Evolutionary conservation across 805 yeast genomes (phyloP).

Genomic region (Maudiozyma barnettii): DNA sequence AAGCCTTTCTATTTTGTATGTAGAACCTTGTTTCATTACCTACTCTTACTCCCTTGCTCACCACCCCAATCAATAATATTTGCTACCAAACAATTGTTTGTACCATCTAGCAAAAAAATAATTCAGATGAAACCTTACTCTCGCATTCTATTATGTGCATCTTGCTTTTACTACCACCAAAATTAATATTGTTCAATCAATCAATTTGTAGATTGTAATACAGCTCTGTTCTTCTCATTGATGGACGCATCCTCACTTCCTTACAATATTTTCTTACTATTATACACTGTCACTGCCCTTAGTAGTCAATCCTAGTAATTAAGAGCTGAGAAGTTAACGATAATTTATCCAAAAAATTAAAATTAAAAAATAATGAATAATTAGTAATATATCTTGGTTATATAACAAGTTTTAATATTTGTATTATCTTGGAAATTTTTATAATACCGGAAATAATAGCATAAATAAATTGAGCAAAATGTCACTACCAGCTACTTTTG

Average conservation of each 20-base stretch:
- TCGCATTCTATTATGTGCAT: too few species aligned
- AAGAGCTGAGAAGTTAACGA: not conserved
- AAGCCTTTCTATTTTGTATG: too few species aligned
- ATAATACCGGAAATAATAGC: conserved; percentile 1
- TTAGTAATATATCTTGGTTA: not conserved
- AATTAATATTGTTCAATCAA: too few species aligned
- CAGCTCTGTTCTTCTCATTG: not conserved
- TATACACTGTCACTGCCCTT: not conserved
- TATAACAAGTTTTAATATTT: not conserved
- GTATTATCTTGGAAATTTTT: too few species aligned
- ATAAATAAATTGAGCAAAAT: conserved; percentile 31
- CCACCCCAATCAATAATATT: too few species aligned
- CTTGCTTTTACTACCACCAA: too few species aligned
- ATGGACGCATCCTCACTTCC: not conserved
- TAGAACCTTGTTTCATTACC: too few species aligned
- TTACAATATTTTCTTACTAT: not conserved
- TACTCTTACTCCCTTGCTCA: too few species aligned
- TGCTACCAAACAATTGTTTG: too few species aligned
- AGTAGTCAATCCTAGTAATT: not conserved
- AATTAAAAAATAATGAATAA: not conserved
- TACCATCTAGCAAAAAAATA: too few species aligned
- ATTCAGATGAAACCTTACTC: too few species aligned
- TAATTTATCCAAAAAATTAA: not conserved
- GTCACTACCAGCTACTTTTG: conserved; percentile 83
- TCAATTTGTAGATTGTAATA: too few species aligned